Base-by-base conservation (phyloP, 176 grass and related monocot species). In the Musa schizocarpa region DNA sequence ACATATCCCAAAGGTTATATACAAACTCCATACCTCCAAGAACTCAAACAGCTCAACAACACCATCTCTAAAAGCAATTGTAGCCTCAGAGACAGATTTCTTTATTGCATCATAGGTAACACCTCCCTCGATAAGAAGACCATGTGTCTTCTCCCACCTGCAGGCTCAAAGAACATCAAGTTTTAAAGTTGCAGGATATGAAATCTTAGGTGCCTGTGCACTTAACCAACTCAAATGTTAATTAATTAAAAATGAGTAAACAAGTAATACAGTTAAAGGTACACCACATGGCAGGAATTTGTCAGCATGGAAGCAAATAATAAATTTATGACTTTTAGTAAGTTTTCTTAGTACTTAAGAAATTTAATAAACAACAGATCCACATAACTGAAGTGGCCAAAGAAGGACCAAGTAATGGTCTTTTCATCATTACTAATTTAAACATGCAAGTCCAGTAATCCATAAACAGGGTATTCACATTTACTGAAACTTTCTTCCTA, bases 121-220 rank as follows among this genome's bases (percentile, higher is more conserved):
- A 9, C 90, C 94, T 20, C 94, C 93, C 80, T 97, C 86, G 54
- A 97, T 93, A 53, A 97, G 90, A 80, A 93, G 88, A 72, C 74
- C 82, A 74, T 93, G 94, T 73, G 86, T 87, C 65, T 91, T 93
- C 77, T 85, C 94, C 94, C 90, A 97, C 90, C 94, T 97, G 76
- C 67, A 85, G 68, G 24, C 34, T 78, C 10, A 64, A 34, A 68
- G 59, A 74, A 76, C n/a, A 58, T 71, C 29, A 77, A 19, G 5
- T 22, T 81, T 55, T 54, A 73, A 50, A 70, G 56, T 52, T 6
- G 9, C 20, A 24, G 54, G 24, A 55, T 52, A 48, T 17, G 21
- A 80, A 54, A 19, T 23, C 17, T 65, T 12, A 53, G 19, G 2
- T 22, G 9, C 25, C 25, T 13, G 20, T 65, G 23, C 22, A 24